These are phyloP conservation scores for Paramecium sonneborni DNA, from an alignment of 73 alveolate genomes.

Conservation along the genomic window DNA sequence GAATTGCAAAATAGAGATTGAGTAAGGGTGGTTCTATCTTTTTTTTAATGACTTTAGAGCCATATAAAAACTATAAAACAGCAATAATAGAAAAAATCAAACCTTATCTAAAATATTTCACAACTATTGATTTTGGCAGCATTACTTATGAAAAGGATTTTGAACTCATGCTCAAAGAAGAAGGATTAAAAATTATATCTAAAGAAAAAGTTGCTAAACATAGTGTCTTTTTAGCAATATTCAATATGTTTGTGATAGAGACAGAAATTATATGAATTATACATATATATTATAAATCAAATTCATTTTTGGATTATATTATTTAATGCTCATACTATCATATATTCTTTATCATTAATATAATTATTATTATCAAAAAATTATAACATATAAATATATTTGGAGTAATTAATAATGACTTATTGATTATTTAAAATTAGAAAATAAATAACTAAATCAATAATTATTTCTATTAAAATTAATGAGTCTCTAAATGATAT, in stretches of 20 bases:
- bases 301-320: background rate
- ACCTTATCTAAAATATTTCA: conserved; percentile 61
- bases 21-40: conserved; percentile 51
- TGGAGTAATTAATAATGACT: no score
- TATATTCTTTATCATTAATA: background rate
- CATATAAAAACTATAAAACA: background rate
- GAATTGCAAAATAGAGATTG: conserved; percentile 59
- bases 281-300: background rate
- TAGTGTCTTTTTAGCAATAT: conserved; percentile 49
- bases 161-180: conserved; percentile 28
- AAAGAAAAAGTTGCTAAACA: conserved; percentile 48
- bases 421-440: background rate
- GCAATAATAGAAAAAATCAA: conserved; percentile 50
- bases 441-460: background rate
- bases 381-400: no score
- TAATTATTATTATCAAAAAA: background rate
- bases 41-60: conserved; percentile 57
- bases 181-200: conserved; percentile 29
- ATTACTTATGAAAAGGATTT: conserved; percentile 67
- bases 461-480: background rate
- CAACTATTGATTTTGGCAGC: conserved; percentile 64
- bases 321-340: background rate
- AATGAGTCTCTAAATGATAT: background rate
- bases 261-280: conserved; percentile 50
- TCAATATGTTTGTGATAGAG: conserved; percentile 62